phyloP scores from a whole-genome alignment of 495 filamentous ascomycete genomes.

The Articulospora tetracladia region DNA sequence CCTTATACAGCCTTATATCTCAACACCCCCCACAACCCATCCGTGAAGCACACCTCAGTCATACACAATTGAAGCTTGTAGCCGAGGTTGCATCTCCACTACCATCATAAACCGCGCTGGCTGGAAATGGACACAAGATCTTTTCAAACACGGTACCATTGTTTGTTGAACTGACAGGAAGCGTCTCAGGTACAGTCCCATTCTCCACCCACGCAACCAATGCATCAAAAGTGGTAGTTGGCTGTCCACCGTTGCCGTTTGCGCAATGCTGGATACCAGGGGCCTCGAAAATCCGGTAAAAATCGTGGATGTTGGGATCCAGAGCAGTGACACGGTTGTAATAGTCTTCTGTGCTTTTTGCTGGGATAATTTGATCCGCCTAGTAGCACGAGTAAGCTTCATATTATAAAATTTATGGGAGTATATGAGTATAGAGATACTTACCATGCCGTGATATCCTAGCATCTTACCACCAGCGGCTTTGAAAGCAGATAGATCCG shows the following conservation, averaged over 20 bases:
- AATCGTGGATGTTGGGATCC: slow-evolving; percentile 14
- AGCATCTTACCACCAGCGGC: slow-evolving; percentile 43
- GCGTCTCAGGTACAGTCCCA: slow-evolving; percentile 31
- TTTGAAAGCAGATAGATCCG: slow-evolving; percentile 36
- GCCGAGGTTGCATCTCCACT: background rate
- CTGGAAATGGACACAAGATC: slow-evolving; percentile 3
- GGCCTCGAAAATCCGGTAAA: slow-evolving; percentile 32
- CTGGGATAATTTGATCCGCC: background rate
- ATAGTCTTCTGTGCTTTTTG: background rate
- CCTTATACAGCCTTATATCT: too few relatives aligned
- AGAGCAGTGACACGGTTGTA: background rate
- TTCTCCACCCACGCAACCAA: slow-evolving; percentile 42
- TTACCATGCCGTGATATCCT: slow-evolving; percentile 40
- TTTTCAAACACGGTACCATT: background rate
- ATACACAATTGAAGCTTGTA: slow-evolving; percentile 43
- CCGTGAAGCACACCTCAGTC: too few relatives aligned
- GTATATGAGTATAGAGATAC: background rate
- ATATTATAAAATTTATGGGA: background rate
- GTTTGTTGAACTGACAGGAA: slow-evolving; percentile 4
- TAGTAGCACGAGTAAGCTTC: background rate
- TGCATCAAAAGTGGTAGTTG: slow-evolving; percentile 24
- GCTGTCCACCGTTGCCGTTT: slow-evolving; percentile 21
- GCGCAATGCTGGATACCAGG: slow-evolving; percentile 33
- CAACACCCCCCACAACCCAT: too few relatives aligned
- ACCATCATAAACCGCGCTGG: background rate